Conservation (phyloP, 1,284 basidiomycete species). For the Agroathelia rolfsii region DNA sequence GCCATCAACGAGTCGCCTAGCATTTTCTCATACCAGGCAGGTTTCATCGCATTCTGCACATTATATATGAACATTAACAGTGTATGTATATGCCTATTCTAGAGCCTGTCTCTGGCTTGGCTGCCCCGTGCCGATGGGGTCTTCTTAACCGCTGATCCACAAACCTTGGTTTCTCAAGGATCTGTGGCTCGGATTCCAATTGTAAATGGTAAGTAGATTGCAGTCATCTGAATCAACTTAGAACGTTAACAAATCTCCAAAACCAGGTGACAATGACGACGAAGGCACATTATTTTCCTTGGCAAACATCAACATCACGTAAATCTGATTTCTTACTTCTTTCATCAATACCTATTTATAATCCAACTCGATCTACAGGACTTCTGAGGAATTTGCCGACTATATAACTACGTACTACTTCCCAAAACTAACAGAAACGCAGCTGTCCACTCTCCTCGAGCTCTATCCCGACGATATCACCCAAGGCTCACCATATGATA, state of each 20-base stretch:
- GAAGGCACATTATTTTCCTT: constrained; percentile 45
- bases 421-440: constrained; percentile 19
- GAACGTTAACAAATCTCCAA: neutral
- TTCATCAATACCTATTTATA: constrained; percentile 1
- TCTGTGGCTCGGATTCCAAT: constrained; percentile 23
- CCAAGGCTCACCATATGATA: constrained; percentile 43
- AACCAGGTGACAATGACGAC: constrained; percentile 36
- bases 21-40: constrained; percentile 19
- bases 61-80: neutral
- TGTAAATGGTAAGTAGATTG: constrained; percentile 15
- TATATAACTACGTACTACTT: constrained; percentile 27
- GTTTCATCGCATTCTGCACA: neutral
- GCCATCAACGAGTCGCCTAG: constrained; percentile 22
- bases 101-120: constrained; percentile 20
- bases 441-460: constrained; percentile 21
- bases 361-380: constrained; percentile 18
- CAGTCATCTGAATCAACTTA: neutral
- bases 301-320: constrained; percentile 33
- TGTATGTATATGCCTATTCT: neutral
- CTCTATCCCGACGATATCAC: constrained; percentile 34
- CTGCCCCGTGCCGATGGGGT: constrained; percentile 29
- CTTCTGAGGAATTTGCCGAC: constrained; percentile 23
- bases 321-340: constrained; percentile 8
- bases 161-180: constrained; percentile 16
- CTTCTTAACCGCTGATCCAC: constrained; percentile 22